Evolutionary conservation across 2,329 filamentous ascomycete genomes (phyloP), one percentile per base, ranked within the genome.

Genomic region (Endocalyx cinctus): DNA sequence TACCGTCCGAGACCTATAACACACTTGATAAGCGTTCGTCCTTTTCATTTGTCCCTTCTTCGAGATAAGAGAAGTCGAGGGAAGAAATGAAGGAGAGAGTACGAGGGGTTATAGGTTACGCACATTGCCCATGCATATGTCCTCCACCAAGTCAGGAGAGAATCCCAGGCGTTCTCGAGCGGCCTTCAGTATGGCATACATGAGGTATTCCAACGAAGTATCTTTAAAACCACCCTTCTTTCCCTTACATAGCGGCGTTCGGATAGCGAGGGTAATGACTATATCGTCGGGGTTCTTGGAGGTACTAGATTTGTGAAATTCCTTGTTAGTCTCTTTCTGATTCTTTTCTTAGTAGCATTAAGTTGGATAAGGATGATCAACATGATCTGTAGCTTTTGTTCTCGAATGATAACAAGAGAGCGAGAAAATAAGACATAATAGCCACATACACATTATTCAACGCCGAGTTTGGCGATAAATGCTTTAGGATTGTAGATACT

Each of bases 211-310:
- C 43, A 97, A 77, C 25, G 75, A 76, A 5, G 88, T 94, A 61
- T 98, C 90, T 71, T 96, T 97, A 72, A 98, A 84, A 26, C 88
- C 87, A 46, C 92, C 90, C 74, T 95, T 96, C 60, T 74, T 74
- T 33, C 77, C 88, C 69, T 96, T 97, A 57, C 83, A 74, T 42
- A 98, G 74, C 1, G 92, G 88, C 17, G 90, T 96, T 36, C 92
- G 85, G 52, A 89, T 71, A 17, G 90, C 90, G 38, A 94, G 78
- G 6, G 92, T 98, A 57, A 97, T 95, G 59, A 98, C 92, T 34
- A 98, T 75, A 69, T 98, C 92, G 60, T 97, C 90, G 48, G 89
- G 79, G 63, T 94, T 94, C 72, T 97, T 89, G 50, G 86, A 80
- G 37, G 86, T 88, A 56, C 88, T 95, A 38, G 27, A 29, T 31